Percentiles rank a stretch among this genome's conserved stretches.
Evolutionary conservation across 371 early-diverging fungal species (phyloP).

Genomic region (Mortierella sp.): DNA sequence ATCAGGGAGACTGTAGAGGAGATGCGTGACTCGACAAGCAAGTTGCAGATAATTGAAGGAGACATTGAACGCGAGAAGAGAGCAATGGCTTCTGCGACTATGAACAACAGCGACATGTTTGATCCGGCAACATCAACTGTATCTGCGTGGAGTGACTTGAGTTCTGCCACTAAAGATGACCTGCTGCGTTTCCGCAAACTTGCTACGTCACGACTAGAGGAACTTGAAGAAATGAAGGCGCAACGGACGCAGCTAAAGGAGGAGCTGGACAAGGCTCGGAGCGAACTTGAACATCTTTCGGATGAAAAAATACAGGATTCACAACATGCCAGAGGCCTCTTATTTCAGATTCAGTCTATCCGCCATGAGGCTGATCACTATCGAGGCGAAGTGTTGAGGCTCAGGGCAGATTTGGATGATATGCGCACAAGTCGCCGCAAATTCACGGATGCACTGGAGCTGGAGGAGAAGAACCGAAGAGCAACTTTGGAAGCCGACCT

Average conservation of each 20-base stretch:
- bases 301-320: constrained; percentile 61
- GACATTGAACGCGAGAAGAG: constrained; percentile 22
- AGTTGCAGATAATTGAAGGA: constrained; percentile 14
- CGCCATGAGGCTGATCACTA: constrained; percentile 59
- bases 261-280: constrained; percentile 61
- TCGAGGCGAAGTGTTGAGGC: constrained; percentile 60
- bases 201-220: constrained; percentile 61
- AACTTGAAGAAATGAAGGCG: constrained; percentile 63
- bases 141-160: constrained; percentile 18
- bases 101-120: background rate
- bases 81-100: background rate
- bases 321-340: constrained; percentile 57
- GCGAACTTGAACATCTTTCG: constrained; percentile 58
- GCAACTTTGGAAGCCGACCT: constrained; percentile 70
- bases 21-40: constrained; percentile 18
- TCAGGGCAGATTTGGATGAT: constrained; percentile 71
- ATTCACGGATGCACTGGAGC: constrained; percentile 57
- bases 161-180: constrained; percentile 40
- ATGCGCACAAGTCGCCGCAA: constrained; percentile 72
- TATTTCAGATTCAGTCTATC: constrained; percentile 64
- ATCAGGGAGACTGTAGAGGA: constrained; percentile 19
- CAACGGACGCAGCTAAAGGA: constrained; percentile 58
- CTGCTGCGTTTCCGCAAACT: constrained; percentile 54
- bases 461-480: constrained; percentile 73
- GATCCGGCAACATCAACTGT: constrained; percentile 5